Evolutionary conservation across 148 eudicot species (phyloP), one percentile per base, ranked within the genome.

Genomic region (Heliamphora exappendiculata): DNA sequence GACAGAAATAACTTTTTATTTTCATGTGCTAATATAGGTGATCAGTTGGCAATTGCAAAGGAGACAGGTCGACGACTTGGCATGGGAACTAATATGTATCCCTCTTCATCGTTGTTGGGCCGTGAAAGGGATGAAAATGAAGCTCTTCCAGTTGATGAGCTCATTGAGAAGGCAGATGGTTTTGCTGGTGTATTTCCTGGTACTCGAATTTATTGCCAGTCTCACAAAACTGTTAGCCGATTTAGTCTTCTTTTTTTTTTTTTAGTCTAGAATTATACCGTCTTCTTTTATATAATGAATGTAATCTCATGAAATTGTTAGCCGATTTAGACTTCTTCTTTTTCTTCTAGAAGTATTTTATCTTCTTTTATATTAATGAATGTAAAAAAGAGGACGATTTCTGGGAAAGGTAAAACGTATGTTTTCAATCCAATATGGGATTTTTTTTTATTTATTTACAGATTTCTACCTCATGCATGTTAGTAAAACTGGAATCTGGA

Each of bases 51-150:
- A 13, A 85, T 85, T 39, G 87, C 73, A 1, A 82, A 82, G 80
- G 88, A 85, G 49, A 85, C 88, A 0, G 88, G 86, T 1, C 65
- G 88, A 62, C 75, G 88, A 9, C 77, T 85, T 31, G 88, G 88
- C 42, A 85, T 85, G 88, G 88, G 88, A 49, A 82, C 85, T 41
- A 85, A 85, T 64, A 85, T 85, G 87, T 85, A 85, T 36, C 85
- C 85, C 20, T 78, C 84, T 41, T 77, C 84, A 26, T 58, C 81
- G 37, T 64, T 85, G 69, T 74, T 85, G 8, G 84, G 88, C 29
- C 66, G 74, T 3, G 13, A 80, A 47, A 83, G 81, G 75, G 88
- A 85, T 78, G 76, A 66, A 58, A 75, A 76, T 37, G 85, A 78
- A 7, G 78, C 74, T 28, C 67, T 85, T 29, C 82, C 87, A 7